A percentile compares a stretch with the other conserved stretches of the same genome.
Conservation (phyloP, 371 early-diverging fungal species). For the Rhizopus stolonifer region DNA sequence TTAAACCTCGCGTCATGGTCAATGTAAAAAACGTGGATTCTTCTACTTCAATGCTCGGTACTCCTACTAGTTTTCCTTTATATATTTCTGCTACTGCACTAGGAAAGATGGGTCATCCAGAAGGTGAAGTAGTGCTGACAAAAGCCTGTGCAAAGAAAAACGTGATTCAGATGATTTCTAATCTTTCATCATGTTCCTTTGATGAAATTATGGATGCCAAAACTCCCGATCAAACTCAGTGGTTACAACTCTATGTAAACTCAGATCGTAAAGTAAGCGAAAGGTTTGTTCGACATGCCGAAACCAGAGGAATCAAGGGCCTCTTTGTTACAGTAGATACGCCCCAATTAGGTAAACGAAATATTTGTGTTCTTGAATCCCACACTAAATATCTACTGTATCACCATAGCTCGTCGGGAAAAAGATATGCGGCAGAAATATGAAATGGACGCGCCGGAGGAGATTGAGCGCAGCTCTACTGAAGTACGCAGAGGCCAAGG, state of each 20-base stretch:
- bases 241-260: conserved; percentile 95
- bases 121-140: conserved; percentile 73
- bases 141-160: conserved; percentile 54
- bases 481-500: conserved; percentile 48
- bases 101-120: conserved; percentile 75
- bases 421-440: conserved; percentile 86
- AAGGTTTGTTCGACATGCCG: conserved; percentile 77
- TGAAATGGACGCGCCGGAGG: conserved; percentile 33
- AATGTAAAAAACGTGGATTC: conserved; percentile 69
- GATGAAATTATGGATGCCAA: conserved; percentile 59
- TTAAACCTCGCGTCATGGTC: conserved; percentile 77
- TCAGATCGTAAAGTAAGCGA: conserved; percentile 72
- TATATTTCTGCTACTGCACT: conserved; percentile 65
- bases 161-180: conserved; percentile 71
- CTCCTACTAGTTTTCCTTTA: conserved; percentile 50
- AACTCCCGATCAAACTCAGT: conserved; percentile 47
- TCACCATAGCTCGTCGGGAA: conserved; percentile 72
- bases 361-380: too few relatives aligned
- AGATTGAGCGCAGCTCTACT: conserved; percentile 30
- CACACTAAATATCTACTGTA: conserved; percentile 4
- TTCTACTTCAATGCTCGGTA: conserved; percentile 65
- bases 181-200: conserved; percentile 70
- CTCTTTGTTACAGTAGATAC: conserved; percentile 94
- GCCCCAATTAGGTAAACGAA: conserved; percentile 66
- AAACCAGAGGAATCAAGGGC: conserved; percentile 76